Base-by-base conservation (phyloP, 169 alveolate genomes). In the Plasmodium falciparum region DNA sequence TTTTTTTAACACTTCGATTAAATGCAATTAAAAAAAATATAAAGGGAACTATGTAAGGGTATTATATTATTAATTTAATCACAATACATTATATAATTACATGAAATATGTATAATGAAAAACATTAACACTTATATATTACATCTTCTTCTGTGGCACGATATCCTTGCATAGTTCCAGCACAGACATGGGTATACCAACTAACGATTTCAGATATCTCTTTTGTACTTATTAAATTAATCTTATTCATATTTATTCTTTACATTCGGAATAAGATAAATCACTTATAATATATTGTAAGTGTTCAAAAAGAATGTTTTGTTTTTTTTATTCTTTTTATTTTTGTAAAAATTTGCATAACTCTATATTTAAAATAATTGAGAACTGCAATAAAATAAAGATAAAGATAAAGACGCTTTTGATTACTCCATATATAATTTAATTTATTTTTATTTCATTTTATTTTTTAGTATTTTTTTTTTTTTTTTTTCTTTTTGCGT, bases 101-200 rank as follows among this genome's bases (percentile, higher is more conserved):
- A 56, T 56, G 33, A 56, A 56, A 56, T 56, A 13, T 56, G 24
- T 8, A 56, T 8, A 11, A 56, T 15, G 24, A 39, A 39, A 39
- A 5, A 39, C 9, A 39, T 39, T 9, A 54, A 54, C 6, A 7
- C 1, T 54, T 54, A n/a, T 22, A 39, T 45, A 29, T 78, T 65
- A 78, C 89, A 78, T 78, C 89, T 13, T 78, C 89, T 26, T 78
- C 89, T 13, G 89, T 78, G 20, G 89, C 54, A 24, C 89, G 70
- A 59, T 67, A 67, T 17, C 89, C 89, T 59, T 78, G 89, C 89
- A 78, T 78, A 47, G 78, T 78, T 58, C 89, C 89, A 52, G 89
- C 89, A 66, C 89, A 78, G 61, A 59, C 89, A 66, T 78, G 89
- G 24, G 89, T 66, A 58, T 78, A 78, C 89, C 89, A 78, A 43